Evolutionary conservation across 1,284 basidiomycete genomes (phyloP), one percentile per base, ranked within the genome.

Genomic region (Paramarasmius palmivorus): DNA sequence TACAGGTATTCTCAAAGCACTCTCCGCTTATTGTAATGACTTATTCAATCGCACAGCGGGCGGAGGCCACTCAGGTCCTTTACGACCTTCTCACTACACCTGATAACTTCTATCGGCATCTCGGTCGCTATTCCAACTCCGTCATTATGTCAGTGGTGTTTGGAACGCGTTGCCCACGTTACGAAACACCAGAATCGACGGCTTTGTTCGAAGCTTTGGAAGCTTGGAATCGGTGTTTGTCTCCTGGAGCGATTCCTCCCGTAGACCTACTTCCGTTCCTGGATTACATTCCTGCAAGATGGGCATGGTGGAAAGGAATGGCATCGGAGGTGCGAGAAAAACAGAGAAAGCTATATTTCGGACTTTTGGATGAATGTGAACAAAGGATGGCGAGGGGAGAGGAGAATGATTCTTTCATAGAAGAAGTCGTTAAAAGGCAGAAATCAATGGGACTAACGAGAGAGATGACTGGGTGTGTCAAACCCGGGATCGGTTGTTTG

Each of bases 121-220:
- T 65, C 41, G 54, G 58, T 5, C 65, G 68, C n/a, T 65, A 60
- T 52, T 56, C 62, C 9, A 58, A 55, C 29, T 69, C 68, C n/a
- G 58, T 66, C 38, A 66, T 69, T 44, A 55, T 65, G 26, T 68
- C 67, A 9, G 57, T 67, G 12, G 50, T 67, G 19, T 66, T 59
- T 44, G 69, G 69, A 34, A 62, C 61, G 41, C 67, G 69, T 17
- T 55, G 59, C 7, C 67, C 69, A 12, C 59, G 60, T 17, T 63
- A 59, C 54, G 55, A 59, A 10, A 60, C 61, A 10, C 41, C 52
- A 2, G 57, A 61, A 20, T 47, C 61, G 14, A 56, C 54, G 14
- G 57, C 50, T 8, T 65, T 68, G 41, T 66, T 63, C 56, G 52
- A 64, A 15, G 56, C 52, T 17, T 53, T 63, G 35, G 59, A 64